Evolutionary conservation across 495 filamentous ascomycete genomes (phyloP), one percentile per base, ranked within the genome.

Genomic region (Talaromyces wortmannii): DNA sequence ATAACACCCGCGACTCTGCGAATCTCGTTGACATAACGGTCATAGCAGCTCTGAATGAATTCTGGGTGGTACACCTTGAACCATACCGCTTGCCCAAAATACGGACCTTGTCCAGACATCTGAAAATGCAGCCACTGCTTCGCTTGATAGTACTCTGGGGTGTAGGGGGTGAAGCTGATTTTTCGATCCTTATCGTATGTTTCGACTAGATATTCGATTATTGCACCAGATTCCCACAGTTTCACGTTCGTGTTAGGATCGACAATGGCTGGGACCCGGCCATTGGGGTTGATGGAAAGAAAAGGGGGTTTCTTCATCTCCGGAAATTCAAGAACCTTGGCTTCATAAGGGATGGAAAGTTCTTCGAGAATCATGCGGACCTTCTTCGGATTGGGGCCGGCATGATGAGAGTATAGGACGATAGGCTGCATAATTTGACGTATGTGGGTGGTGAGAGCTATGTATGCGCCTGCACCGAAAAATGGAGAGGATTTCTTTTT

Each of bases 201-300:
- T n/a, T 82, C 77, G 32, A 83, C 59, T 12, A 87, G 63, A 59
- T 87, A 87, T 50, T 79, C 63, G 55, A 84, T 55, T 64, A 85
- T 84, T 31, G 84, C 83, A 52, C 78, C 83, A 7, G 76, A 80
- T 59, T 86, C 83, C 79, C 80, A 86, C 5, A 87, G 60, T 0
- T 65, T 79, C 49, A 84, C 60, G 59, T 64, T 71, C 0, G 74
- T 80, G 68, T 87, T 85, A 11, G 75, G 71, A 59, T 85, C 83
- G 13, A 81, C 62, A 53, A 86, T 77, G 43, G 65, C 59, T 31
- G 68, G 67, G 46, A 66, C 57, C 29, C 84, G 81, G 31, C 84
- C 85, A 65, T 87, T 86, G 55, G 82, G 84, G 60, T 84, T 87
- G 64, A 83, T 56, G 29, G 68, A 63, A 5, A 68, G 58, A 62